phyloP scores from a whole-genome alignment of 257 asterid species.

The Salvia miltiorrhiza region DNA sequence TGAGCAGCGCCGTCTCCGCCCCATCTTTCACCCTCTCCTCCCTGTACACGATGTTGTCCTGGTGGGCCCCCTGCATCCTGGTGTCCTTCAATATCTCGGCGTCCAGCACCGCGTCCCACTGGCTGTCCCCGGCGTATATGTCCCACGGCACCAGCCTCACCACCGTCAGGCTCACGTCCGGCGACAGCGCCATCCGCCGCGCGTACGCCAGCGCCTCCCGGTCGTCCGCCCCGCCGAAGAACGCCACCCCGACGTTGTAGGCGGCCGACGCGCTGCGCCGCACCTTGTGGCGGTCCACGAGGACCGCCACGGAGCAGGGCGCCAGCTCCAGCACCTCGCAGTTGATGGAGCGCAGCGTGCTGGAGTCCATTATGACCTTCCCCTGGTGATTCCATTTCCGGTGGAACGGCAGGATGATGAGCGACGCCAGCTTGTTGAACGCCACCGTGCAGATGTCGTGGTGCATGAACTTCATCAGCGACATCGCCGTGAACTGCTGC shows the following conservation, averaged over 20 bases:
- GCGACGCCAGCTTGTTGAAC: constrained; percentile 53
- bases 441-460: constrained; percentile 71
- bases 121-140: constrained; percentile 44
- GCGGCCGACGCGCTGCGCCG: constrained; percentile 27
- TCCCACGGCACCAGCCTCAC: constrained; percentile 71
- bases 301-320: constrained; percentile 79
- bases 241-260: constrained; percentile 54
- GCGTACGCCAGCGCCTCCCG: constrained; percentile 78
- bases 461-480: constrained; percentile 68
- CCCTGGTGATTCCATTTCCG: constrained; percentile 81
- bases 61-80: constrained; percentile 53
- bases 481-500: constrained; percentile 67
- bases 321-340: constrained; percentile 61
- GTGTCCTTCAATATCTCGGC: constrained; percentile 71
- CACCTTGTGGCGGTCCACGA: constrained; percentile 72
- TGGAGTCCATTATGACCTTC: constrained; percentile 49
- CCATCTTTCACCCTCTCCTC: constrained; percentile 90
- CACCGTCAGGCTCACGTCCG: constrained; percentile 48
- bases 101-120: constrained; percentile 86
- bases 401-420: constrained; percentile 73
- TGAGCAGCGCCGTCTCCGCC: constrained; percentile 71
- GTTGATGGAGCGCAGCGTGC: constrained; percentile 52
- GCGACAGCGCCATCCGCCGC: constrained; percentile 56
- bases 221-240: constrained; percentile 85
- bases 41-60: constrained; percentile 57